Conservation (phyloP, 805 yeast species). For the Teunomyces cretensis region DNA sequence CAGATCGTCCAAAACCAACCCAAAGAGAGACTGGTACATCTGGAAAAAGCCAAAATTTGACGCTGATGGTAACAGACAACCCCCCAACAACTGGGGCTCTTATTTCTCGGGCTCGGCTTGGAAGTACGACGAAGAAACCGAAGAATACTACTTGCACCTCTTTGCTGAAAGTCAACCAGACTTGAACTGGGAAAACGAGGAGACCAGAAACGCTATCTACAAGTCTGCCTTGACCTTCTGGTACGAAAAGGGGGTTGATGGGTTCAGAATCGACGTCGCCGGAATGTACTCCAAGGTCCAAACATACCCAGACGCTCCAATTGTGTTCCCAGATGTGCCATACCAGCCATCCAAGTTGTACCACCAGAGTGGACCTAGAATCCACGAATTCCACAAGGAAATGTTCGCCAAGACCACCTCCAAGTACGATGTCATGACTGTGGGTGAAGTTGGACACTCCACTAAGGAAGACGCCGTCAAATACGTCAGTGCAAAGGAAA, state of each 20-base stretch:
- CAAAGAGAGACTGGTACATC: slow-evolving; percentile 61
- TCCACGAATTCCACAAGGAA: slow-evolving; percentile 58
- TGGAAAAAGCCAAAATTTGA: slow-evolving; percentile 54
- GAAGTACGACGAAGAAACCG: slow-evolving; percentile 52
- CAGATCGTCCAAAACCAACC: slow-evolving; percentile 46
- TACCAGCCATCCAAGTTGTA: slow-evolving; percentile 37
- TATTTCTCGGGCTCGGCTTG: slow-evolving; percentile 56
- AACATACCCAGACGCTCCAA: slow-evolving; percentile 48
- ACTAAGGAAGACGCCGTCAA: slow-evolving; percentile 40
- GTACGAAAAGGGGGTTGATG: slow-evolving; percentile 57
- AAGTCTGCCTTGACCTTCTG: slow-evolving; percentile 50
- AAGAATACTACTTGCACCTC: slow-evolving; percentile 53
- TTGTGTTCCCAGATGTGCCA: slow-evolving; percentile 37
- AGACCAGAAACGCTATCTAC: slow-evolving; percentile 38
- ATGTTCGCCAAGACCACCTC: slow-evolving; percentile 43
- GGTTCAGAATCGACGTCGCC: slow-evolving; percentile 59
- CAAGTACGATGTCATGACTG: slow-evolving; percentile 53
- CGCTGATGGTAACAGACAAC: slow-evolving; percentile 47
- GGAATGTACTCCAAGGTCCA: slow-evolving; percentile 51
- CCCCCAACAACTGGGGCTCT: slow-evolving; percentile 59
- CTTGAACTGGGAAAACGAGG: slow-evolving; percentile 58
- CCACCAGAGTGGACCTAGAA: slow-evolving; percentile 50
- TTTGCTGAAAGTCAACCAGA: slow-evolving; percentile 59
- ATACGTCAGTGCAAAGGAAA: slow-evolving; percentile 40
- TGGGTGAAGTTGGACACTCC: slow-evolving; percentile 53